A percentile compares a stretch with the other conserved stretches of the same genome.
These are phyloP conservation scores for Fragaria ananassa DNA, from an alignment of 306 rosid species.

Conservation along the genomic window DNA sequence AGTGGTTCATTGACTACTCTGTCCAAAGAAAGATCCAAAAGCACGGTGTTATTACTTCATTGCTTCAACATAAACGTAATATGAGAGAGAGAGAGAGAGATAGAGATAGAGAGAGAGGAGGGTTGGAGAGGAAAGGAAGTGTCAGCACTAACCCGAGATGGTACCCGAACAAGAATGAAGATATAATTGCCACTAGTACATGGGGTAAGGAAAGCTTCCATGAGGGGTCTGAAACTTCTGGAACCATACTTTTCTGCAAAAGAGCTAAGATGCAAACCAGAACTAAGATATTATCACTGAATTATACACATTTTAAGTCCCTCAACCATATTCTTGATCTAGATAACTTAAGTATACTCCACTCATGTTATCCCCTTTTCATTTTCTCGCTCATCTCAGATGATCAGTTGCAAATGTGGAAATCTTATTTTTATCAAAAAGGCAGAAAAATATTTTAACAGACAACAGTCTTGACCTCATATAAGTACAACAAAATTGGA, in stretches of 20 bases:
- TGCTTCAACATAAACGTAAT: not conserved
- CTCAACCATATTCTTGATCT: not conserved
- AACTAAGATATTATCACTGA: slow-evolving; percentile 26
- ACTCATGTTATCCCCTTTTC: not conserved
- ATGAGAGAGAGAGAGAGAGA: not conserved
- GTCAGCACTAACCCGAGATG: slow-evolving; percentile 71
- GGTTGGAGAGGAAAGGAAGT: not conserved
- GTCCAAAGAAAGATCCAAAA: slow-evolving; percentile 30
- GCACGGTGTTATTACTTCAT: slow-evolving; percentile 8
- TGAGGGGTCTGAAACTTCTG: slow-evolving; percentile 65
- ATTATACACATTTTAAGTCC: not conserved
- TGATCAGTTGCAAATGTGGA: not conserved
- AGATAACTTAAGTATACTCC: not conserved
- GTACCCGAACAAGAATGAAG: slow-evolving; percentile 89
- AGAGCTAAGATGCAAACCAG: slow-evolving; percentile 46
- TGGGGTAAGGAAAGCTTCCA: slow-evolving; percentile 90
- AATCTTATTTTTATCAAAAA: not conserved
- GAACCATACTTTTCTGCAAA: slow-evolving; percentile 38
- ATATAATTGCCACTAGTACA: slow-evolving; percentile 68
- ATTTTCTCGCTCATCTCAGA: not conserved
- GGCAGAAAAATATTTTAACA: not conserved
- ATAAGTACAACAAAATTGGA: not conserved
- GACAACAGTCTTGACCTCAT: not conserved
- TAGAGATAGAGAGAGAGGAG: not conserved
- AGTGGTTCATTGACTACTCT: slow-evolving; percentile 98